These are phyloP conservation scores for Picochlorum sp. DNA, from an alignment of 139 green algal species.

Conservation along the genomic window DNA sequence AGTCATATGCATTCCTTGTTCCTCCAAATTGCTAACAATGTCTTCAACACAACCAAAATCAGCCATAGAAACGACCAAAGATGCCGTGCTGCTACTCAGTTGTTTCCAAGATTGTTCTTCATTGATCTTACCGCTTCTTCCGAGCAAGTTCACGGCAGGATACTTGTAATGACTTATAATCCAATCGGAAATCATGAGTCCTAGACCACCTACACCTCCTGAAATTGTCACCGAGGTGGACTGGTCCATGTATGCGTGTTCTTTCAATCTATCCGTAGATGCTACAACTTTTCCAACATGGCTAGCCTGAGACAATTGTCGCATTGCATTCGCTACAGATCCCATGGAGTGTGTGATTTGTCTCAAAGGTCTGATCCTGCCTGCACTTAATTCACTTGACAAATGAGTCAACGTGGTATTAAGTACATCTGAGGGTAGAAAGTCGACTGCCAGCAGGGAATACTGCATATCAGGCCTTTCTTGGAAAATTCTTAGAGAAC, in stretches of 20 bases:
- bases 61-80: conserved; percentile 5
- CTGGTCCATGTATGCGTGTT: neutral
- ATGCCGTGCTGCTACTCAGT: neutral
- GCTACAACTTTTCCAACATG: conserved; percentile 71
- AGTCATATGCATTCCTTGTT: neutral
- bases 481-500: conserved; percentile 24
- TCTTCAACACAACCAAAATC: neutral
- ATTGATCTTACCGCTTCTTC: neutral
- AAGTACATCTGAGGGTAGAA: conserved; percentile 49
- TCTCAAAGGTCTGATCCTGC: conserved; percentile 28
- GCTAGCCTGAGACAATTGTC: conserved; percentile 57
- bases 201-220: conserved; percentile 2
- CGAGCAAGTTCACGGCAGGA: conserved; percentile 1
- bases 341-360: conserved; percentile 21
- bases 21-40: too few species aligned
- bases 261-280: neutral
- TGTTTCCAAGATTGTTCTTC: neutral
- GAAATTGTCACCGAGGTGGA: neutral
- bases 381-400: conserved; percentile 20
- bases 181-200: conserved; percentile 5
- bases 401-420: conserved; percentile 10
- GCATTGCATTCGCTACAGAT: conserved; percentile 39
- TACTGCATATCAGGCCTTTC: conserved; percentile 61
- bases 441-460: conserved; percentile 66
- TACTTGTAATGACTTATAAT: neutral